Conservation (phyloP, 805 yeast genomes). For the Kazachstania bromeliacearum region DNA sequence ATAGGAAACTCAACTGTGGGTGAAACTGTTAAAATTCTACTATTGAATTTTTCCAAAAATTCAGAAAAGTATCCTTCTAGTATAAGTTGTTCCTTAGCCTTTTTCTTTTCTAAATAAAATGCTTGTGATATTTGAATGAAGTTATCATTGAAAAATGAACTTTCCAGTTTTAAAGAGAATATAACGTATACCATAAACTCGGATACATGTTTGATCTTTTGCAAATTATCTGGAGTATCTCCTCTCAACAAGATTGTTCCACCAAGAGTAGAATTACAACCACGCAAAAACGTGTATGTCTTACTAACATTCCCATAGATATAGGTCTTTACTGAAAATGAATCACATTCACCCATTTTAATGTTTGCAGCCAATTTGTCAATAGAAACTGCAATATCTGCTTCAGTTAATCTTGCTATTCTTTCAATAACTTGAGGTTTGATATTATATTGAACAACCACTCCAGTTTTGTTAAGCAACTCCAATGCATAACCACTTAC, state of each 20-base stretch:
- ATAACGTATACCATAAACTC: slow-evolving; percentile 73
- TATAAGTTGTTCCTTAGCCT: slow-evolving; percentile 11
- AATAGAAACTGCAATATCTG: slow-evolving; percentile 78
- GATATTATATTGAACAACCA: slow-evolving; percentile 72
- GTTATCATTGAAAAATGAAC: slow-evolving; percentile 61
- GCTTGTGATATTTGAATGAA: slow-evolving; percentile 43
- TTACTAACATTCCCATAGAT: slow-evolving; percentile 47
- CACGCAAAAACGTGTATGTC: slow-evolving; percentile 70
- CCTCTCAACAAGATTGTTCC: slow-evolving; percentile 87
- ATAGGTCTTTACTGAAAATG: slow-evolving; percentile 62
- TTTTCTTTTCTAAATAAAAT: slow-evolving; percentile 24
- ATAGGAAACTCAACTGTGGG: slow-evolving; percentile 70
- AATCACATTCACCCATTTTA: slow-evolving; percentile 64
- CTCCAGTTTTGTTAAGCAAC: slow-evolving; percentile 59
- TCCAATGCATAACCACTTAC: slow-evolving; percentile 77
- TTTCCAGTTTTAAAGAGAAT: slow-evolving; percentile 74
- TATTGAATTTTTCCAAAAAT: slow-evolving; percentile 33
- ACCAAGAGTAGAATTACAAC: slow-evolving; percentile 65
- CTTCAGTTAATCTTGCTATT: slow-evolving; percentile 66
- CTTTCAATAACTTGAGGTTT: slow-evolving; percentile 76
- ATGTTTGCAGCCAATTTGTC: slow-evolving; percentile 71
- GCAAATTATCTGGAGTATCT: slow-evolving; percentile 48
- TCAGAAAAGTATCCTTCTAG: slow-evolving; percentile 29
- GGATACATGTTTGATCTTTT: slow-evolving; percentile 64
- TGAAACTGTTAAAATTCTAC: slow-evolving; percentile 65